Evolutionary conservation across 2,329 filamentous ascomycete species (phyloP).

Genomic region (Cordyceps cicadae): DNA sequence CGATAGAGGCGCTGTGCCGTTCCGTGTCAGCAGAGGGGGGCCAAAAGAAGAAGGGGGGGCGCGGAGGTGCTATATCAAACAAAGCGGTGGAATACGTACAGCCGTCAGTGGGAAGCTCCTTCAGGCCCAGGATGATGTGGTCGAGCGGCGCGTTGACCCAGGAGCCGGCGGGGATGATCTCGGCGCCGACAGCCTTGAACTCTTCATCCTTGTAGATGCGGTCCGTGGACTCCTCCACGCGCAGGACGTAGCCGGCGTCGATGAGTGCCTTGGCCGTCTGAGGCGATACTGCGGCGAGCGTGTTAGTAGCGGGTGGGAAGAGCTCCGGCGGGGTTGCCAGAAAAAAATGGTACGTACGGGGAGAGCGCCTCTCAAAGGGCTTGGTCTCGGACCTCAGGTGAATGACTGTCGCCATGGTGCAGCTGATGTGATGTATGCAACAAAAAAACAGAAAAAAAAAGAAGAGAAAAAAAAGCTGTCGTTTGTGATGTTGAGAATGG

Average conservation of each 20-base stretch:
- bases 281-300: constrained; percentile 15
- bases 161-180: constrained; percentile 55
- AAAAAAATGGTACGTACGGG: neutral
- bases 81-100: constrained; percentile 30
- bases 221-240: constrained; percentile 55
- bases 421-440: neutral
- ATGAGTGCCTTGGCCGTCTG: constrained; percentile 37
- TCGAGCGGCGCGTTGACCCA: constrained; percentile 62
- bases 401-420: constrained; percentile 11
- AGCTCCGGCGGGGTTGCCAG: neutral
- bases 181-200: constrained; percentile 54
- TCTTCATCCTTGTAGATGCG: constrained; percentile 56
- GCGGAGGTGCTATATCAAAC: too few species aligned
- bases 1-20: constrained; percentile 37
- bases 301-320: neutral
- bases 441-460: neutral
- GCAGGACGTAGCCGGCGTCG: constrained; percentile 59
- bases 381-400: constrained; percentile 14
- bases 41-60: neutral
- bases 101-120: constrained; percentile 67
- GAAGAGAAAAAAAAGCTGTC: neutral
- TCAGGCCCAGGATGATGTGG: constrained; percentile 66
- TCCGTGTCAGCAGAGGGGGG: neutral
- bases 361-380: constrained; percentile 14
- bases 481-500: neutral